Evolutionary conservation across 108 stramenopile species (phyloP).

Genomic region (Nitzschia putrida): DNA sequence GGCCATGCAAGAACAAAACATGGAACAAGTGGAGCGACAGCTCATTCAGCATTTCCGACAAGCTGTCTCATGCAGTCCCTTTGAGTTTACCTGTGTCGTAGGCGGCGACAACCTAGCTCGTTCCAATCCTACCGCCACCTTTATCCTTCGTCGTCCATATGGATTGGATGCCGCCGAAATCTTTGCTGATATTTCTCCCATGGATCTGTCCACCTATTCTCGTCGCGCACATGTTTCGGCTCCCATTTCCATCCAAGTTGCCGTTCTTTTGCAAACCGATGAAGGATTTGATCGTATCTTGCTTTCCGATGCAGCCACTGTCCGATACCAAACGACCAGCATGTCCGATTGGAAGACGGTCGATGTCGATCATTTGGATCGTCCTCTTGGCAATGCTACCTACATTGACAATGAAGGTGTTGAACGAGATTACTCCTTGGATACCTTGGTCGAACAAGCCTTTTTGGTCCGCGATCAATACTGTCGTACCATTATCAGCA

Average conservation of each 20-base stretch:
- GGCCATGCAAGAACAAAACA: slow-evolving; percentile 7
- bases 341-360: slow-evolving; percentile 48
- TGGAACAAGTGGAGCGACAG: slow-evolving; percentile 31
- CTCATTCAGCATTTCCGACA: slow-evolving; percentile 35
- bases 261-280: slow-evolving; percentile 44
- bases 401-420: slow-evolving; percentile 78
- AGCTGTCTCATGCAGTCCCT: slow-evolving; percentile 49
- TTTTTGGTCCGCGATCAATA: slow-evolving; percentile 71
- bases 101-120: not conserved
- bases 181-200: slow-evolving; percentile 20
- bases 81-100: slow-evolving; percentile 38
- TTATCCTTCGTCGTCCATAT: slow-evolving; percentile 60
- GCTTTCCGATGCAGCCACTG: slow-evolving; percentile 44
- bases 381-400: slow-evolving; percentile 60
- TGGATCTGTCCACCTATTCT: slow-evolving; percentile 36
- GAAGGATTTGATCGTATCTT: slow-evolving; percentile 44
- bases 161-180: slow-evolving; percentile 33
- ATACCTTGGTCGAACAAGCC: slow-evolving; percentile 77
- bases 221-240: slow-evolving; percentile 47
- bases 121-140: slow-evolving; percentile 46
- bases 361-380: slow-evolving; percentile 61
- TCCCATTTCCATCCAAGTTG: slow-evolving; percentile 56
- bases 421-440: slow-evolving; percentile 71
- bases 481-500: slow-evolving; percentile 58
- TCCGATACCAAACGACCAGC: slow-evolving; percentile 34